Evolutionary conservation across 2,329 filamentous ascomycete genomes (phyloP), one percentile per base, ranked within the genome.

Genomic region (Laburnicola sp.): DNA sequence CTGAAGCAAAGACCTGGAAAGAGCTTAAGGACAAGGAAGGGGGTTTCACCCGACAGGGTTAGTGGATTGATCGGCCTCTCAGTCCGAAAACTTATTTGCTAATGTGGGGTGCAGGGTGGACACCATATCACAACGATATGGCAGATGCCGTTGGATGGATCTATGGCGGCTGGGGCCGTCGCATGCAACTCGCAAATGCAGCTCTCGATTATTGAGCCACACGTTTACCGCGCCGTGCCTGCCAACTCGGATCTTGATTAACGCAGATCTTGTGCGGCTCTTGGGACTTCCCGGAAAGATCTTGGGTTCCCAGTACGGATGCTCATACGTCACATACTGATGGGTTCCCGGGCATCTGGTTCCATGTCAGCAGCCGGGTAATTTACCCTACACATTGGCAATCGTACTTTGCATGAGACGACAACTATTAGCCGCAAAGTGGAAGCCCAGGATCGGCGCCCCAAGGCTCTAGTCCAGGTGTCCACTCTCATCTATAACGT

Each of bases 81-180:
- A 28, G 10, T 3, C 6, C 22, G 21, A 11, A 34, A 25, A 21
- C 11, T 23, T 9, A 34, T 30, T 46, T 48, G 31, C 45, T 53
- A 30, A 53, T 37, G 16, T 9, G 2, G n/a, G 16, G 1, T 16
- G 16, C 42, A 71, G 69, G 63, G 49, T 72, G 68, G 68, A 58
- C 36, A 8, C 68, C 69, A 1, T 71, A 71, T 39, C 58, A 69
- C 45, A 61, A 70, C 43, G 65, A 72, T 44, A 69, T 68, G 65
- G 65, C 68, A 4, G 69, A 72, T 49, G 68, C 68, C 9, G 60
- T 68, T 25, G 65, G 64, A 2, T 72, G 69, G 69, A 57, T 72
- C 9, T 72, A 72, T 45, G 68, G 68, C 4, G 69, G 68, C 6
- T 68, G 62, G 57, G 62, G 64, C 2, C 54, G 65, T 40, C 56